Conservation (phyloP, 805 yeast genomes). For the Teunomyces gatunensis region DNA sequence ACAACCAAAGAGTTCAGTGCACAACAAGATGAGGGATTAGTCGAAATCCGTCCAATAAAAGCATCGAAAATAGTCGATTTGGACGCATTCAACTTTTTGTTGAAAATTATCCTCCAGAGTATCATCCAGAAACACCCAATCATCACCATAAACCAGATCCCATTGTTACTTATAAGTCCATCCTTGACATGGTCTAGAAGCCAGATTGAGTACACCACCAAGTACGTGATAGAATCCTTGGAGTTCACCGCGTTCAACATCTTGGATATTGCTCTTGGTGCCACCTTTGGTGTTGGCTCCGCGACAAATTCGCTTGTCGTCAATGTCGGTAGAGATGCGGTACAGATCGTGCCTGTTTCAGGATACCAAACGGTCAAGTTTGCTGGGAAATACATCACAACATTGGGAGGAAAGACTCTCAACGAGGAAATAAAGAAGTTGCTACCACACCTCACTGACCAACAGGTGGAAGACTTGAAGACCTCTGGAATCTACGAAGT, state of each 20-base stretch:
- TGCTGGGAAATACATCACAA: constrained; percentile 46
- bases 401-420: constrained; percentile 65
- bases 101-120: constrained; percentile 45
- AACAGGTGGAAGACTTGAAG: constrained; percentile 74
- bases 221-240: constrained; percentile 70
- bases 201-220: constrained; percentile 67
- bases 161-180: constrained; percentile 66
- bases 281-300: constrained; percentile 71
- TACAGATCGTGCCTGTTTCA: constrained; percentile 77
- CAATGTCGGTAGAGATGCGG: constrained; percentile 73
- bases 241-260: constrained; percentile 72
- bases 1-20: constrained; percentile 37
- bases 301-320: constrained; percentile 68
- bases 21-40: constrained; percentile 28
- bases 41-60: constrained; percentile 59
- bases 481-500: constrained; percentile 76
- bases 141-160: constrained; percentile 61
- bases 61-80: constrained; percentile 64
- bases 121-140: constrained; percentile 37
- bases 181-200: constrained; percentile 62
- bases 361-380: constrained; percentile 64
- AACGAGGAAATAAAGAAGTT: constrained; percentile 49
- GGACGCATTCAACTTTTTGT: constrained; percentile 64
- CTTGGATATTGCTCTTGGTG: constrained; percentile 63
- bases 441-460: constrained; percentile 55